Evolutionary conservation across 2,329 filamentous ascomycete species (phyloP).

Genomic region (Trichoderma sp.): DNA sequence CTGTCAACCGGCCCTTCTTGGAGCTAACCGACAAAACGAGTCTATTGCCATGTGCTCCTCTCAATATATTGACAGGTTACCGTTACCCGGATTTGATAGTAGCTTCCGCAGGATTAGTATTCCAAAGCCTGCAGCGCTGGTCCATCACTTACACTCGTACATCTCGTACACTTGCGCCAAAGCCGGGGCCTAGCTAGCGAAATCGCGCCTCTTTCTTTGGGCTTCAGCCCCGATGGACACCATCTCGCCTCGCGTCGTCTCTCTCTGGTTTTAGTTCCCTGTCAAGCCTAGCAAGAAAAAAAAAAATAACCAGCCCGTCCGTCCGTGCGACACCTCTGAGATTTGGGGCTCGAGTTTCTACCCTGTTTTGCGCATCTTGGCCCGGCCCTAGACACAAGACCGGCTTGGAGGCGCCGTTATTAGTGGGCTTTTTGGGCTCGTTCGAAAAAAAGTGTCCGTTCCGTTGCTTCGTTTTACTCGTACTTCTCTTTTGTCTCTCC

Average conservation of each 20-base stretch:
- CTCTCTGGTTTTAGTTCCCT: not conserved
- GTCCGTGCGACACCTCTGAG: not conserved
- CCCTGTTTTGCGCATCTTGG: not conserved
- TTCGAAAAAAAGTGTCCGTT: not conserved
- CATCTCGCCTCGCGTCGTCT: not conserved
- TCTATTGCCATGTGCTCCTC: not conserved
- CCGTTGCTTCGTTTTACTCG: not conserved
- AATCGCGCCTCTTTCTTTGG: conserved; percentile 1
- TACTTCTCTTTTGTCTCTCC: not conserved
- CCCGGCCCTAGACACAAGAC: not conserved
- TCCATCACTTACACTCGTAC: not conserved
- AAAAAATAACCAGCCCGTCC: not conserved
- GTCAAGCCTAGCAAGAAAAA: not conserved
- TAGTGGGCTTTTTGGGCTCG: not conserved
- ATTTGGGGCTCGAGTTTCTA: not conserved
- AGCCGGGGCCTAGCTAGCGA: not conserved
- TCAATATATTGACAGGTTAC: not conserved
- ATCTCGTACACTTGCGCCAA: not conserved
- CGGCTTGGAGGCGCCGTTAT: conserved; percentile 1
- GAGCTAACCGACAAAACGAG: not conserved
- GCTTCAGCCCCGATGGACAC: conserved; percentile 14
- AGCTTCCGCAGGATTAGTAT: not conserved
- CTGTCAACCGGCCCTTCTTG: not conserved
- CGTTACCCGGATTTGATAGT: no score
- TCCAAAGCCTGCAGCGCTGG: not conserved